phyloP scores from a whole-genome alignment of 2,329 filamentous ascomycete species.

The Aspergillus niger region DNA sequence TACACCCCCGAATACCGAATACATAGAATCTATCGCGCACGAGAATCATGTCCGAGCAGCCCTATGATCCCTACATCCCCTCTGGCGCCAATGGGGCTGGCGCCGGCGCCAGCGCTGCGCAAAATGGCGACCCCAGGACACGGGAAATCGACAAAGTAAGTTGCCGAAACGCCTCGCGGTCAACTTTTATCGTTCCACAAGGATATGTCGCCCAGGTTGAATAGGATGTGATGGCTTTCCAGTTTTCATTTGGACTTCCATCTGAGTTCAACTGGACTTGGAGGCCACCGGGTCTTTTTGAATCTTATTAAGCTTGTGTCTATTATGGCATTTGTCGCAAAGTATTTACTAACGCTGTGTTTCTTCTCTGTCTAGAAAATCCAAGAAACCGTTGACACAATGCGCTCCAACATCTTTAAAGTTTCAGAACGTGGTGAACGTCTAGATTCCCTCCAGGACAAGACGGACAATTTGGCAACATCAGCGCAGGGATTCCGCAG shows the following conservation, averaged over 20 bases:
- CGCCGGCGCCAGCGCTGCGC: conserved; percentile 52
- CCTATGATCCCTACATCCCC: conserved; percentile 89
- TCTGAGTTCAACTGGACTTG: too few relatives aligned
- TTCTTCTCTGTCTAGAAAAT: conserved; percentile 71
- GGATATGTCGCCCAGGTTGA: neutral
- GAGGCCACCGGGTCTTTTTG: neutral
- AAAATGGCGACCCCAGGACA: conserved; percentile 65
- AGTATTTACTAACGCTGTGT: neutral
- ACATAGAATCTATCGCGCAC: conserved; percentile 18
- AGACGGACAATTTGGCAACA: conserved; percentile 87
- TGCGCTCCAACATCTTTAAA: conserved; percentile 98
- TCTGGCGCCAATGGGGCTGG: conserved; percentile 55
- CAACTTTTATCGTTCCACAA: neutral
- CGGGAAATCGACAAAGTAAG: conserved; percentile 83
- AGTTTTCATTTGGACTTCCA: neutral
- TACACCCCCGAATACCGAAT: conserved; percentile 13
- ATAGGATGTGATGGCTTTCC: neutral
- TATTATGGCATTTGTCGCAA: neutral
- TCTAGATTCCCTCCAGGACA: conserved; percentile 85
- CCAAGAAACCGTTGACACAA: conserved; percentile 89
- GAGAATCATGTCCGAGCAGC: conserved; percentile 60
- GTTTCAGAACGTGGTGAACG: conserved; percentile 89
- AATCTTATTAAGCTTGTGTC: neutral
- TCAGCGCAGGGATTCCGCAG: conserved; percentile 95
- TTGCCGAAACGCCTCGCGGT: conserved; percentile 28